These are phyloP conservation scores for Heimioporus retisporus DNA, from an alignment of 1,284 basidiomycete species.

Conservation along the genomic window DNA sequence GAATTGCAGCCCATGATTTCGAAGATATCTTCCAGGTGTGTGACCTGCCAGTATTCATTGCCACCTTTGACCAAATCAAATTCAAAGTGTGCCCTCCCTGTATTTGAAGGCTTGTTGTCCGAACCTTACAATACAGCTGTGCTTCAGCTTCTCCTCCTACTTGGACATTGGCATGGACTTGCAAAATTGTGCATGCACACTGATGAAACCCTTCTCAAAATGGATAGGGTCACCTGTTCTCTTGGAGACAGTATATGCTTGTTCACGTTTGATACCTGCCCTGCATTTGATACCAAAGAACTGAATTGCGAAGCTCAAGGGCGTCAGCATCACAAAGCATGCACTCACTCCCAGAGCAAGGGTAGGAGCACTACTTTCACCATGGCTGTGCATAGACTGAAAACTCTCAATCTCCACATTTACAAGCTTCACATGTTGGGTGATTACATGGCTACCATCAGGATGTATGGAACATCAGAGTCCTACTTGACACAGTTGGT, in stretches of 20 bases:
- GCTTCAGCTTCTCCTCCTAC: conserved; percentile 14
- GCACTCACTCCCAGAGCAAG: too few relatives aligned
- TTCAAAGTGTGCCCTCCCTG: conserved; percentile 22
- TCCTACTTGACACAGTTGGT: too few relatives aligned
- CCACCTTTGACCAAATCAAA: too few relatives aligned
- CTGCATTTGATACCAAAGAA: neutral
- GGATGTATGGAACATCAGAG: too few relatives aligned
- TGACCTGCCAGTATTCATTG: too few relatives aligned
- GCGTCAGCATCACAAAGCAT: too few relatives aligned
- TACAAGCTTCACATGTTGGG: too few relatives aligned
- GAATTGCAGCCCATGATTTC: conserved; percentile 41
- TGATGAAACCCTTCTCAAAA: conserved; percentile 15
- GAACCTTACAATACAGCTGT: neutral
- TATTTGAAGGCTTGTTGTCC: conserved; percentile 24
- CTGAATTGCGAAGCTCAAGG: neutral
- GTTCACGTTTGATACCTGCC: neutral
- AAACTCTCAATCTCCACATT: too few relatives aligned
- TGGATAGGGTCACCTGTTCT: too few relatives aligned
- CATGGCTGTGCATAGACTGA: too few relatives aligned
- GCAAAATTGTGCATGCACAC: conserved; percentile 30
- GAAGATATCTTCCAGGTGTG: conserved; percentile 17
- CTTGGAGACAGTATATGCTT: neutral
- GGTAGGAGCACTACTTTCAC: too few relatives aligned
- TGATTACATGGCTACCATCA: too few relatives aligned
- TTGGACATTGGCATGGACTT: conserved; percentile 25